Evolutionary conservation across 345 rosid genomes (phyloP).

Genomic region (Gossypium thurberi): DNA sequence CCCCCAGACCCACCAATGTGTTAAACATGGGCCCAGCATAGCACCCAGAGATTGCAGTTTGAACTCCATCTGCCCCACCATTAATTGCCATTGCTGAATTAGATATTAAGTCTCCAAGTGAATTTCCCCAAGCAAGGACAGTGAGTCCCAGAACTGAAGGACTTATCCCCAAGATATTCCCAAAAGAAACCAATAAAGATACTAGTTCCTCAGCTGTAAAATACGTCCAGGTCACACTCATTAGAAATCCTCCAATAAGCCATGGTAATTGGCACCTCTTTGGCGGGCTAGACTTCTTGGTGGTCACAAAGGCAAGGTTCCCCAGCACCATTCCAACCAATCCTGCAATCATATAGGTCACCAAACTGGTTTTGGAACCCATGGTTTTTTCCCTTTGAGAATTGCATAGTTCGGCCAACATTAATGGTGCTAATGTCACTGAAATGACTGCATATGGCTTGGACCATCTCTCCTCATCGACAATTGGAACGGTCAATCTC

Average conservation of each 20-base stretch:
- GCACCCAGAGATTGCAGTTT: conserved; percentile 87
- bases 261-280: conserved; percentile 52
- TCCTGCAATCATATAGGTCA: conserved; percentile 42
- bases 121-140: conserved; percentile 94
- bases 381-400: conserved; percentile 30
- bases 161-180: conserved; percentile 57
- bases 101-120: conserved; percentile 79
- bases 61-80: conserved; percentile 73
- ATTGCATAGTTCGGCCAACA: conserved; percentile 51
- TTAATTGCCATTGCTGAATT: conserved; percentile 71
- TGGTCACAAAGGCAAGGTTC: conserved; percentile 47
- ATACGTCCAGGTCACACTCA: conserved; percentile 91
- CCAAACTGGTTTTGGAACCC: conserved; percentile 31
- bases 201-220: conserved; percentile 76
- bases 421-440: conserved; percentile 58
- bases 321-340: conserved; percentile 55
- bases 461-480: conserved; percentile 67
- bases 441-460: conserved; percentile 64
- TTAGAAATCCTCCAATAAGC: conserved; percentile 73
- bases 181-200: conserved; percentile 59
- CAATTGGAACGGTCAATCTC: conserved; percentile 72
- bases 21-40: conserved; percentile 93
- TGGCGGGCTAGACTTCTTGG: conserved; percentile 58
- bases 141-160: conserved; percentile 84
- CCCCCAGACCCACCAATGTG: conserved; percentile 68